phyloP scores from a whole-genome alignment of 306 rosid genomes.

The Glycine soja region DNA sequence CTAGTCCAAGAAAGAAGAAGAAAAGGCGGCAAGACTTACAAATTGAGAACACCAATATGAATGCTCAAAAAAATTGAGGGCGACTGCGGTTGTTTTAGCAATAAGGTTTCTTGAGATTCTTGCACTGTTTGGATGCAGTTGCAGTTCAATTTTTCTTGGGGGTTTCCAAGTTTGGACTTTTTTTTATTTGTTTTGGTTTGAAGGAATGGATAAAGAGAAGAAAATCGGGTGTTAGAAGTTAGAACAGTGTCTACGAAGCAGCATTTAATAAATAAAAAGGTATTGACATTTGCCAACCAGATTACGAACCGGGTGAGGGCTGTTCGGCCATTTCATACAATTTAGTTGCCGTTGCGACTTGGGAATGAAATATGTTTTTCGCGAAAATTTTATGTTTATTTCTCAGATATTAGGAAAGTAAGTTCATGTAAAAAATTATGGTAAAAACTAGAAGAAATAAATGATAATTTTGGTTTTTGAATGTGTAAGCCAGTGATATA shows the following conservation, averaged over 20 bases:
- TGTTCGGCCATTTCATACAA: conserved; percentile 6
- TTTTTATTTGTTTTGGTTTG: neutral
- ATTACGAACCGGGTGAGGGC: neutral
- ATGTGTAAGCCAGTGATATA: too few species aligned
- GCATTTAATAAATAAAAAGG: conserved; percentile 45
- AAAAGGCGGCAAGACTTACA: conserved; percentile 49
- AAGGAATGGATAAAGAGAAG: conserved; percentile 11
- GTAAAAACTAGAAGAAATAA: too few species aligned
- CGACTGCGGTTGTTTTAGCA: neutral
- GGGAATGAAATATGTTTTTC: neutral
- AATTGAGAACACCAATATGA: conserved; percentile 29
- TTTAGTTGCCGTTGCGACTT: neutral
- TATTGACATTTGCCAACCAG: conserved; percentile 28
- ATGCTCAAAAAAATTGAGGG: neutral
- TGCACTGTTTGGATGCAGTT: conserved; percentile 25
- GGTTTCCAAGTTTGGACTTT: conserved; percentile 44
- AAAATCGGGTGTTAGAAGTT: neutral
- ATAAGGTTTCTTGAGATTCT: conserved; percentile 8
- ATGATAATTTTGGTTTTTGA: too few species aligned
- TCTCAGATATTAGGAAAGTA: too few species aligned
- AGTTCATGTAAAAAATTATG: too few species aligned
- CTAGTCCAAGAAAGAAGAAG: neutral
- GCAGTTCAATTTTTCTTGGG: conserved; percentile 35
- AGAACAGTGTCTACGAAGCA: neutral
- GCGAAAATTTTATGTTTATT: neutral